Evolutionary conservation across 192 early-diverging fungal species (phyloP).

Genomic region (Lunasporangiospora selenospora): DNA sequence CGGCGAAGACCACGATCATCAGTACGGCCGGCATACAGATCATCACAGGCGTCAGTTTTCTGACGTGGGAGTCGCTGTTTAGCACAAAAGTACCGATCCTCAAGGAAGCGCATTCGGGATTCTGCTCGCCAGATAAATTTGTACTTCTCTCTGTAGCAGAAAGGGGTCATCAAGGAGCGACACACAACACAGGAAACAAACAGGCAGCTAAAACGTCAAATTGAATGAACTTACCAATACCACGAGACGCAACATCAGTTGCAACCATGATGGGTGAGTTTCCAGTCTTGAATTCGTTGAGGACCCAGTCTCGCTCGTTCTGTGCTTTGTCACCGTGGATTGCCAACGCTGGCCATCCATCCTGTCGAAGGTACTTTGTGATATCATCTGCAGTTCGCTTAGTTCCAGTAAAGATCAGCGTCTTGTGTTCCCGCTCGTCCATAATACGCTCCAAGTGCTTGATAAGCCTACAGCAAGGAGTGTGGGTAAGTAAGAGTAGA

Average conservation of each 20-base stretch:
- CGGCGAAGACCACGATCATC: not conserved
- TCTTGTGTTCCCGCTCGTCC: slow-evolving; percentile 87
- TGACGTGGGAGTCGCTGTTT: no score
- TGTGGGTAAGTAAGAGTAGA: not conserved
- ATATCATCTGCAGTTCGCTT: slow-evolving; percentile 94
- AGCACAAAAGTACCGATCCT: no score
- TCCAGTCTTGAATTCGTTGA: slow-evolving; percentile 90
- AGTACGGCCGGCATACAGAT: not conserved
- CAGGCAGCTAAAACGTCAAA: slow-evolving; percentile 2
- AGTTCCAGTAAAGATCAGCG: slow-evolving; percentile 94
- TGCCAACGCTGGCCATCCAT: slow-evolving; percentile 91
- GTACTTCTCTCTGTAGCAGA: slow-evolving; percentile 6
- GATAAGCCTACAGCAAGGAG: slow-evolving; percentile 55
- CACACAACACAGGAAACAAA: slow-evolving; percentile 2
- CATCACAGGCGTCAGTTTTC: no score
- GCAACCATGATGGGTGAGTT: slow-evolving; percentile 93
- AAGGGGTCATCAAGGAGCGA: slow-evolving; percentile 5
- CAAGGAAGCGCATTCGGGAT: no score
- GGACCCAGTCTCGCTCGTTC: slow-evolving; percentile 95
- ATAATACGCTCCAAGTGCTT: slow-evolving; percentile 84
- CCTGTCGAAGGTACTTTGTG: slow-evolving; percentile 85
- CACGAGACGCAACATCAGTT: slow-evolving; percentile 98
- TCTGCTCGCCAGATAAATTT: no score
- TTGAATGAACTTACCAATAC: slow-evolving; percentile 76
- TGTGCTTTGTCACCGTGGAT: slow-evolving; percentile 99